A percentile compares a stretch with the other conserved stretches of the same genome.
These are phyloP conservation scores for Fusarium aywerte DNA, from an alignment of 2,329 filamentous ascomycete genomes.

Conservation along the genomic window DNA sequence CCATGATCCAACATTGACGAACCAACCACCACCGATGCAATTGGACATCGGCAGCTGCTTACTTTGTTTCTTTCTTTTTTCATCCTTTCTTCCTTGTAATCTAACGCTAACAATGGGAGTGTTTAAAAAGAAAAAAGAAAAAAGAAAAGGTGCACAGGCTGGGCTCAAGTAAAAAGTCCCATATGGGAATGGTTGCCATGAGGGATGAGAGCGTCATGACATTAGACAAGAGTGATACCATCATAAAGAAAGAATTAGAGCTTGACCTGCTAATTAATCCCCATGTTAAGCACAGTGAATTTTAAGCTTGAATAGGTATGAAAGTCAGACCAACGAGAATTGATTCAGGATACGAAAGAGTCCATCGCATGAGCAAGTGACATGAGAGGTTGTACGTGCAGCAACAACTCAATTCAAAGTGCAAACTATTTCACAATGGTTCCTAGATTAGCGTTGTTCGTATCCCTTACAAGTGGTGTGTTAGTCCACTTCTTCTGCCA, in stretches of 20 bases:
- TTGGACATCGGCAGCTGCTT: neutral
- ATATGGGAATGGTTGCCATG: conserved; percentile 22
- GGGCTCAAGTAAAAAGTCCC: neutral
- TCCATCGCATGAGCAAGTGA: neutral
- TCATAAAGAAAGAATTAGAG: neutral
- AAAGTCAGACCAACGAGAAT: neutral
- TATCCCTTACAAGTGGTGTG: conserved; percentile 33
- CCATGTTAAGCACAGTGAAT: neutral
- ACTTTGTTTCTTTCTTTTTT: neutral
- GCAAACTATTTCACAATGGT: conserved; percentile 8
- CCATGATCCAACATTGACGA: conserved; percentile 33
- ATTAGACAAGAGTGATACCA: conserved; percentile 20
- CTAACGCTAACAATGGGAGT: conserved; percentile 18
- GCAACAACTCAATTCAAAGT: neutral
- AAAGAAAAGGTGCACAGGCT: neutral
- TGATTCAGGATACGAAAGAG: conserved; percentile 27
- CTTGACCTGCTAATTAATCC: neutral
- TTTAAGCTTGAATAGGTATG: conserved; percentile 6
- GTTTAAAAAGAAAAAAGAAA: neutral
- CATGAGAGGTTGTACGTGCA: conserved; percentile 3
- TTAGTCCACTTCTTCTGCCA: conserved; percentile 22
- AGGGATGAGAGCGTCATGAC: conserved; percentile 35
- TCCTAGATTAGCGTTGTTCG: conserved; percentile 30
- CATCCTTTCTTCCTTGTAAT: neutral
- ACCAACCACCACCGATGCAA: conserved; percentile 4